Evolutionary conservation across 2,329 filamentous ascomycete species (phyloP).

Genomic region (Penicillium capsulatum): DNA sequence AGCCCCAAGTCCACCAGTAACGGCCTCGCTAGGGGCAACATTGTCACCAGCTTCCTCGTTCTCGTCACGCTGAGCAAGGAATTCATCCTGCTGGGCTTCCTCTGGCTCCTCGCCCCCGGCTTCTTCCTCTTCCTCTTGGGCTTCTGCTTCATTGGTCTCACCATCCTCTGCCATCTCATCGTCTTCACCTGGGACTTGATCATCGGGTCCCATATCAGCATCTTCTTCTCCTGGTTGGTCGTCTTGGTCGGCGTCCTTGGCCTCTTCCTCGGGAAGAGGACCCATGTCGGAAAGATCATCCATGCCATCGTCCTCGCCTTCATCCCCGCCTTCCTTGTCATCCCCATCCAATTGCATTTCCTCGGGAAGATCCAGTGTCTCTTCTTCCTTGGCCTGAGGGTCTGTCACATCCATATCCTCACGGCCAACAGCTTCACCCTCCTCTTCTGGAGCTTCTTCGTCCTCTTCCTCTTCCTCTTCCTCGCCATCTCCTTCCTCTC

Average conservation of each 20-base stretch:
- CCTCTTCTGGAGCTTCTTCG: constrained; percentile 50
- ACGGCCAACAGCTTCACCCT: constrained; percentile 60
- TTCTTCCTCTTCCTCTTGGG: constrained; percentile 46
- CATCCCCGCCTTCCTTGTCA: constrained; percentile 53
- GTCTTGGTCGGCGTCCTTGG: constrained; percentile 30
- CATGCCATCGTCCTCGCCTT: constrained; percentile 41
- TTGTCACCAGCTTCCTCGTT: constrained; percentile 54
- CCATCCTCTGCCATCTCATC: constrained; percentile 42
- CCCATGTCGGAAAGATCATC: constrained; percentile 47
- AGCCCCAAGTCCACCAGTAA: constrained; percentile 37
- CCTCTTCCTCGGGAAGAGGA: constrained; percentile 35
- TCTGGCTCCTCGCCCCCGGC: constrained; percentile 44
- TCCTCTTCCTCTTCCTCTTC: constrained; percentile 54
- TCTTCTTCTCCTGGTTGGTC: constrained; percentile 31
- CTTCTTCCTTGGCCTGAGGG: constrained; percentile 74
- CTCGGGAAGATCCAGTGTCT: constrained; percentile 78
- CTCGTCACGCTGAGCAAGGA: constrained; percentile 46
- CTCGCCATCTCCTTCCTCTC: constrained; percentile 51
- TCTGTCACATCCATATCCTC: constrained; percentile 63
- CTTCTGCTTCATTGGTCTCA: constrained; percentile 45
- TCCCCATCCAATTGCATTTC: constrained; percentile 78
- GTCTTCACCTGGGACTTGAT: constrained; percentile 32
- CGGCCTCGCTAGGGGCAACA: constrained; percentile 43
- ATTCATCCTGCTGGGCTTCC: constrained; percentile 49
- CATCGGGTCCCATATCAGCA: constrained; percentile 28